Base-by-base conservation (phyloP, 2,329 filamentous ascomycete genomes). In the Talaromyces sp. region DNA sequence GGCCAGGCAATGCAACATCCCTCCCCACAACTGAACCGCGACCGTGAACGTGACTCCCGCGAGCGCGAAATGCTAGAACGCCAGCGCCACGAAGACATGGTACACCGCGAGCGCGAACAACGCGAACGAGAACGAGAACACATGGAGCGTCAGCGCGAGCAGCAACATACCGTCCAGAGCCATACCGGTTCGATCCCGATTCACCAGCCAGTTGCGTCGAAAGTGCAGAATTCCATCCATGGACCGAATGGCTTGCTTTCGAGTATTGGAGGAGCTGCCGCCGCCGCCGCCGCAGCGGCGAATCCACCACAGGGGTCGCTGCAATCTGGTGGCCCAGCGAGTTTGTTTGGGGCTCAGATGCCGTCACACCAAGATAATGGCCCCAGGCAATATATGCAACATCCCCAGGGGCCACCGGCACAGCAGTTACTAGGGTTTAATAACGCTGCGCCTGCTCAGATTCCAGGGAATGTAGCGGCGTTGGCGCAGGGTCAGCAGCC, bases 181-280 rank as follows among this genome's bases (percentile, higher is more conserved):
- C 93, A 91, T 74, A 89, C 91, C 45, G 92, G 90, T 65, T 92
- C 93, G 2, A 91, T 97, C 63, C 92, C 93, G 63, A 89, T 98
- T 71, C 94, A 98, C 78, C 94, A 98, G 77, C 94, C 94, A 5
- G 93, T 97, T 66, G 94, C 94, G 68, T 88, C 93, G 74, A 84
- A 93, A 78, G 83, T 92, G 68, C 81, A 90, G 65, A 90, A 89
- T 68, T 90, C 92, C 61, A 96, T 97, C 64, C 94, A 97, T 75
- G 96, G 93, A 54, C 94, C 94, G 1, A 94, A 95, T 70, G 94
- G 94, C 9, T 84, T 98, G 41, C 86, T 98, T 45, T 87, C 89
- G 9, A 92, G 89, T 69, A 87, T 92, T 70, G 87, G 88, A 61
- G 84, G 85, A 39, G 85, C 85, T 39, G 80, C 83, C 43, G 82